Conservation (phyloP, 106 monocot genomes). For the Dendrobium officinale region DNA sequence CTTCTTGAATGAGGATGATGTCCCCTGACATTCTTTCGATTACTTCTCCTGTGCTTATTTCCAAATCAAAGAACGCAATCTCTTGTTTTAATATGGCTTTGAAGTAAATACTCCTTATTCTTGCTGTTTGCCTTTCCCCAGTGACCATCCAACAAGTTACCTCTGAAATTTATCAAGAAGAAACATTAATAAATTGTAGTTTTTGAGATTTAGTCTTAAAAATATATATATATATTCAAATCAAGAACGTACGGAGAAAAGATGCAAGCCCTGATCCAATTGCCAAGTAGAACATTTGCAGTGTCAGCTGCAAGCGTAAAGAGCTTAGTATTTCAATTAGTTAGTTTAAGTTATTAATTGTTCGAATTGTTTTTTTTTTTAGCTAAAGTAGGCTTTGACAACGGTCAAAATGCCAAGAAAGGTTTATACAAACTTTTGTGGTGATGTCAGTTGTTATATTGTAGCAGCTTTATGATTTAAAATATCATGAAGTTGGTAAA, state of each 20-base stretch:
- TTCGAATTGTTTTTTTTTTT: too few species aligned
- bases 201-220: background rate
- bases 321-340: background rate
- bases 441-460: too few species aligned
- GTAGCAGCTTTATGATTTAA: too few species aligned
- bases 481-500: too few species aligned
- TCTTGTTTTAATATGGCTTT: slow-evolving; percentile 16
- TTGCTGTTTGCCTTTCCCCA: slow-evolving; percentile 15
- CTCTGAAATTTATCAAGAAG: slow-evolving; percentile 3
- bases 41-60: background rate
- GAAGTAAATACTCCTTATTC: slow-evolving; percentile 16
- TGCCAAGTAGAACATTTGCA: slow-evolving; percentile 23
- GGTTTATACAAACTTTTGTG: too few species aligned
- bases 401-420: too few species aligned
- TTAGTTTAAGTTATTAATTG: too few species aligned
- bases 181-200: too few species aligned
- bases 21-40: background rate
- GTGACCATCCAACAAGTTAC: slow-evolving; percentile 18
- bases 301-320: background rate
- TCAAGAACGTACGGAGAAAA: slow-evolving; percentile 39
- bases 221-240: background rate
- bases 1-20: slow-evolving; percentile 9
- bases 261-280: slow-evolving; percentile 42
- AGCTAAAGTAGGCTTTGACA: too few species aligned
- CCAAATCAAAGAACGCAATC: slow-evolving; percentile 15